Conservation (phyloP, 768 basidiomycete genomes). For the Leccinum olivaceopallidum region DNA sequence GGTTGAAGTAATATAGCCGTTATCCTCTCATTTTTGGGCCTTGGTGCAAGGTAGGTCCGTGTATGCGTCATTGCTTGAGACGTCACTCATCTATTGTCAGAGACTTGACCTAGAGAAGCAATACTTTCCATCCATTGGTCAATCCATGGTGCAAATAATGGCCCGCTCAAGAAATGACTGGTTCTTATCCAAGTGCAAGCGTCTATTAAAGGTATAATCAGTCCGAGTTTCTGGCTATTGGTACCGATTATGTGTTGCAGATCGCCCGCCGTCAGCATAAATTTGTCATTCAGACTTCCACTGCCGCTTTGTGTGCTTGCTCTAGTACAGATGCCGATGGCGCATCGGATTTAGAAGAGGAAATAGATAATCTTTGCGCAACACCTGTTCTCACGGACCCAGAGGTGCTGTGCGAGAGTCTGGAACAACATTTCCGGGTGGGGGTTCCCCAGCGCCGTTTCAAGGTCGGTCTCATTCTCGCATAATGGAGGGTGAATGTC, state of each 20-base stretch:
- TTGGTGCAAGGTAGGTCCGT: conserved; percentile 54
- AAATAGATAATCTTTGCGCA: conserved; percentile 9
- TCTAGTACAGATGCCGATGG: conserved; percentile 11
- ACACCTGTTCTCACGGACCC: conserved; percentile 32
- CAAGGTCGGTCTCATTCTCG: conserved; percentile 41
- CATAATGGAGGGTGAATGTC: conserved; percentile 2
- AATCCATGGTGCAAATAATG: conserved; percentile 52
- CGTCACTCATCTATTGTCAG: conserved; percentile 34
- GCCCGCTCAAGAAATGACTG: conserved; percentile 47
- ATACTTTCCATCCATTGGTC: conserved; percentile 49
- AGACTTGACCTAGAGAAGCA: conserved; percentile 55
- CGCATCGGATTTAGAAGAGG: conserved; percentile 10
- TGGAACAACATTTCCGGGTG: conserved; percentile 46
- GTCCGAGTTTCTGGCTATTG: conserved; percentile 1
- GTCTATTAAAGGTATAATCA: conserved; percentile 48
- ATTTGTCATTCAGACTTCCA: conserved; percentile 28
- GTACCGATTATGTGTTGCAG: conserved; percentile 21
- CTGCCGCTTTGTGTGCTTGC: conserved; percentile 30
- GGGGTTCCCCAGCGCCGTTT: conserved; percentile 44
- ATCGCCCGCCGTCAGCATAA: conserved; percentile 25
- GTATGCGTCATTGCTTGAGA: conserved; percentile 9
- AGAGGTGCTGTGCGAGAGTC: conserved; percentile 39
- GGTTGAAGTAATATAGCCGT: conserved; percentile 43
- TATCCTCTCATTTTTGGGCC: conserved; percentile 79
- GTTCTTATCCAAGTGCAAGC: conserved; percentile 47